phyloP scores from a whole-genome alignment of 495 filamentous ascomycete genomes.

The Cladorrhinum samala region DNA sequence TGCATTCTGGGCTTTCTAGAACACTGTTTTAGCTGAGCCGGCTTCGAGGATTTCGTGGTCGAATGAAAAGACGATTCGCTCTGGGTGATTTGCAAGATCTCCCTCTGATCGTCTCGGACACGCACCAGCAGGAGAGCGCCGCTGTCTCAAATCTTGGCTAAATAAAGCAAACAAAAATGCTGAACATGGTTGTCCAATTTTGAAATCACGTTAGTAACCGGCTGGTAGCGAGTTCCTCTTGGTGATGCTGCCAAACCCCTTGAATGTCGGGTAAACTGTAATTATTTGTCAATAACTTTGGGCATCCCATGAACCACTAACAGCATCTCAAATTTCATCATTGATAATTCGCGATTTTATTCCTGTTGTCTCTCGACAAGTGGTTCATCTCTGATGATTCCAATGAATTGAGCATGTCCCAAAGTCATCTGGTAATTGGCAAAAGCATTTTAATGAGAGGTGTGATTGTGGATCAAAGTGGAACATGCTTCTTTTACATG shows the following conservation, averaged over 20 bases:
- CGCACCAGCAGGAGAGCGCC: constrained; percentile 4
- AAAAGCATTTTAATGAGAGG: no score
- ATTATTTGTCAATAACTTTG: no score
- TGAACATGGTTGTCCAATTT: background rate
- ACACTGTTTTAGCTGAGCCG: constrained; percentile 6
- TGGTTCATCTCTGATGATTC: no score
- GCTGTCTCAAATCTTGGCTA: constrained; percentile 1
- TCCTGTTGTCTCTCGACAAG: no score
- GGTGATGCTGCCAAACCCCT: constrained; percentile 1
- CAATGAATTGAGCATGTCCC: no score
- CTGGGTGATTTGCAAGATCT: constrained; percentile 15
- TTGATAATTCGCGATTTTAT: no score
- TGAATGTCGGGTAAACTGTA: constrained; percentile 12
- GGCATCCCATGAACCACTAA: no score
- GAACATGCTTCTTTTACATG: no score
- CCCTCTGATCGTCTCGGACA: constrained; percentile 9
- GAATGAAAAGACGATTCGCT: background rate
- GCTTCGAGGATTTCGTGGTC: background rate
- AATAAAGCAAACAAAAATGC: constrained; percentile 1
- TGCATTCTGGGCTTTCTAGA: constrained; percentile 9
- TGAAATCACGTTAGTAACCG: background rate
- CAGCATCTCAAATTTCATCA: background rate
- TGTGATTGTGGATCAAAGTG: background rate
- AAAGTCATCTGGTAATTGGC: no score
- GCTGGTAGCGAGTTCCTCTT: background rate